Evolutionary conservation across 345 rosid species (phyloP).

Genomic region (Linum usitatissimum): DNA sequence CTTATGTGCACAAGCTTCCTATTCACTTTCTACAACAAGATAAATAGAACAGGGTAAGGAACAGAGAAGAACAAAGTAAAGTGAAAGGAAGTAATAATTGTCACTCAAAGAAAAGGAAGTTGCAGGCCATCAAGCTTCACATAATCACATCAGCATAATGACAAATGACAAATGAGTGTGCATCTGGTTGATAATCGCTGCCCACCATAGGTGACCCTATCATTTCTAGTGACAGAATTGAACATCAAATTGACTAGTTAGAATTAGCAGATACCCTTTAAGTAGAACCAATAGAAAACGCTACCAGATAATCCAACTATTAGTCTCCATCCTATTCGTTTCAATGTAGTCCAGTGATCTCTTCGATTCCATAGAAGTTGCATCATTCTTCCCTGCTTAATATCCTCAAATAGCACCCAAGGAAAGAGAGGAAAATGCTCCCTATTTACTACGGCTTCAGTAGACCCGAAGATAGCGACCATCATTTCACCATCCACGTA

Average conservation of each 20-base stretch:
- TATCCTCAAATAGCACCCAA: too few species aligned
- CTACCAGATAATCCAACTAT: neutral
- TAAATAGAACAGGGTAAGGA: neutral
- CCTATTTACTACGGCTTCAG: too few species aligned
- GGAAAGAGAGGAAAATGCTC: too few species aligned
- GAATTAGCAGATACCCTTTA: neutral
- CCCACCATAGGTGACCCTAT: neutral
- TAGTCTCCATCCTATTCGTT: too few species aligned
- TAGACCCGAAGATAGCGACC: neutral
- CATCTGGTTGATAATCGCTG: neutral
- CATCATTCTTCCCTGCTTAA: too few species aligned
- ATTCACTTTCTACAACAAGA: conserved; percentile 44
- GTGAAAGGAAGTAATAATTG: neutral
- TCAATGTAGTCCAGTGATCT: too few species aligned
- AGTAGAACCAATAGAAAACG: too few species aligned
- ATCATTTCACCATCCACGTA: too few species aligned
- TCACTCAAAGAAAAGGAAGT: neutral
- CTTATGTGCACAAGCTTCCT: conserved; percentile 88
- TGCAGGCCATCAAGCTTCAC: neutral
- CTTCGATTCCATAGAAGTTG: too few species aligned
- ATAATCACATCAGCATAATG: neutral
- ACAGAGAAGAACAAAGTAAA: neutral
- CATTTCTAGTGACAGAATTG: neutral
- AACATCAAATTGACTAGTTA: neutral
- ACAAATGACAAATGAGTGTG: neutral